Conservation (phyloP, 225 moss, liverwort and hornwort genomes). For the Physcomitrellopsis africana region DNA sequence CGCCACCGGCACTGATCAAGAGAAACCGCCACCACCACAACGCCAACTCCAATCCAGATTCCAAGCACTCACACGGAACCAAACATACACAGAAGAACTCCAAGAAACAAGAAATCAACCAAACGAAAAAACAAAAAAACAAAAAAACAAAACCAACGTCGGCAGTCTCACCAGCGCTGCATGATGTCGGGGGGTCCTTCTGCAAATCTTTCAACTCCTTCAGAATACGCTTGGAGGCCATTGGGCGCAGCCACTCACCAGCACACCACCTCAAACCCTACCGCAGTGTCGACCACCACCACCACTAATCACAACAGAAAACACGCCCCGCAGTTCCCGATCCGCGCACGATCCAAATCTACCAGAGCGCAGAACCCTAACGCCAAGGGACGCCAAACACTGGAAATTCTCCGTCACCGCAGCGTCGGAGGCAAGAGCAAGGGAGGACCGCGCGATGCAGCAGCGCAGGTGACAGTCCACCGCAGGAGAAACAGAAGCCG, state of each 20-base stretch:
- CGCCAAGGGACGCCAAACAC: background rate
- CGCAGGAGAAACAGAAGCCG: too few species aligned
- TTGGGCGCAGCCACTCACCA: conserved; percentile 20
- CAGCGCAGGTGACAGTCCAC: too few species aligned
- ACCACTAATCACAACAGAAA: background rate
- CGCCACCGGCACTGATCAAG: too few species aligned
- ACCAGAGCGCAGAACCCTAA: conserved; percentile 34
- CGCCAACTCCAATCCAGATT: too few species aligned
- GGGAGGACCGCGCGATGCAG: too few species aligned
- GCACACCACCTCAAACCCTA: conserved; percentile 28
- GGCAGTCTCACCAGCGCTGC: conserved; percentile 67
- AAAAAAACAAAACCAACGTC: background rate
- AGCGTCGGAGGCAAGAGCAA: too few species aligned
- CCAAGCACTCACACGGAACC: too few species aligned
- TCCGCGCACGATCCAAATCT: conserved; percentile 9
- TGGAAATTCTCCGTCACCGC: conserved; percentile 4
- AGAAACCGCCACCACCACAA: too few species aligned
- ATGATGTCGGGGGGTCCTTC: conserved; percentile 97
- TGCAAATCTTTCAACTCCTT: conserved; percentile 99
- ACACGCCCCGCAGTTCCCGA: background rate
- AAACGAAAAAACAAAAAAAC: too few species aligned
- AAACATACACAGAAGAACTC: too few species aligned
- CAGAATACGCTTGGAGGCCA: conserved; percentile 98
- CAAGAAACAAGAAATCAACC: background rate
- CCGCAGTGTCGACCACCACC: background rate